Percentiles rank a stretch among this genome's conserved stretches.
phyloP scores from a whole-genome alignment of 2,329 filamentous ascomycete genomes.

The Chrysosphaeria jannelii region DNA sequence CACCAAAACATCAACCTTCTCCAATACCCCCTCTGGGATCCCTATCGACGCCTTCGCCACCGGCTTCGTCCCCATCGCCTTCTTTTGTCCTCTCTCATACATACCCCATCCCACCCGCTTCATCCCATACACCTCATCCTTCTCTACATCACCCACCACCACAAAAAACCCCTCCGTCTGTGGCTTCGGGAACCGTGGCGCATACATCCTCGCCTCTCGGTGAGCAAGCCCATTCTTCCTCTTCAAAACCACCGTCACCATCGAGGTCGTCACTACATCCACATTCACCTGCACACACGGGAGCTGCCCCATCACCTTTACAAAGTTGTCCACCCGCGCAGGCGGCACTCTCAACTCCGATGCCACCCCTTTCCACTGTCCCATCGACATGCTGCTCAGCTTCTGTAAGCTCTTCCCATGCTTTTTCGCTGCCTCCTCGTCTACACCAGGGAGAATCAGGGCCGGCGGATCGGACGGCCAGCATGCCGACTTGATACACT shows the following conservation, averaged over 20 bases:
- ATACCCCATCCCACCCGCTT: conserved; percentile 60
- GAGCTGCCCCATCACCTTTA: conserved; percentile 30
- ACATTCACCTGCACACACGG: conserved; percentile 38
- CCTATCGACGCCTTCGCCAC: conserved; percentile 26
- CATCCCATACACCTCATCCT: conserved; percentile 55
- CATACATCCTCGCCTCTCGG: conserved; percentile 46
- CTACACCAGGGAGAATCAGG: conserved; percentile 50
- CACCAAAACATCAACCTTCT: conserved; percentile 42
- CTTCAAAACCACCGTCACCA: conserved; percentile 29
- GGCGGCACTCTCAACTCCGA: conserved; percentile 19
- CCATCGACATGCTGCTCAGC: conserved; percentile 10
- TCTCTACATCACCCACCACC: conserved; percentile 32
- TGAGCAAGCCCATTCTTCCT: conserved; percentile 36
- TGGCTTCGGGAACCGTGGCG: conserved; percentile 73
- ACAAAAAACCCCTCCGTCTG: conserved; percentile 89
- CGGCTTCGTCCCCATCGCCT: conserved; percentile 12
- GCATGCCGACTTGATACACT: conserved; percentile 72
- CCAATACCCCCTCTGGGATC: conserved; percentile 23
- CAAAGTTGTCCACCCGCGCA: conserved; percentile 15
- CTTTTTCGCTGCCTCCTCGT: conserved; percentile 5
- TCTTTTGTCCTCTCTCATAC: no score
- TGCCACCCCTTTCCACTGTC: conserved; percentile 14
- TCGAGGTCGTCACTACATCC: conserved; percentile 24
- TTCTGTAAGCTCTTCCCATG: conserved; percentile 10
- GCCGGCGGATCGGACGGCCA: conserved; percentile 66